Percentiles rank a stretch among this genome's conserved stretches.
These are phyloP conservation scores for Botrytis galanthina DNA, from an alignment of 2,329 filamentous ascomycete genomes.

Conservation along the genomic window DNA sequence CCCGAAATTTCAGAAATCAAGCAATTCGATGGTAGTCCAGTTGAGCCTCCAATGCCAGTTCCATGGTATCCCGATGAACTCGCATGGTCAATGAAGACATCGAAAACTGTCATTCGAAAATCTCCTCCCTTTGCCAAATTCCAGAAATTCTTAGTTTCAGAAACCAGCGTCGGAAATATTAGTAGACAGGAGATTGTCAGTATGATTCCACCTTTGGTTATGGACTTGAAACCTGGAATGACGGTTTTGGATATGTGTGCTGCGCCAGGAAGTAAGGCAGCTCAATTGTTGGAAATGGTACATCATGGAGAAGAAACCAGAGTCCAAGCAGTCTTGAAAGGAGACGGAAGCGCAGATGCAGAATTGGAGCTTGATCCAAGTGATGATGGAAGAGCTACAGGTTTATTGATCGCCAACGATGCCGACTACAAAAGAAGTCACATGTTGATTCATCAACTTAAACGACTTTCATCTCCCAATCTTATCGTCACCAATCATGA, in stretches of 20 bases:
- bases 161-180: slow-evolving; percentile 96
- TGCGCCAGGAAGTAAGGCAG: slow-evolving; percentile 94
- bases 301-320: slow-evolving; percentile 89
- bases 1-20: slow-evolving; percentile 84
- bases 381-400: slow-evolving; percentile 85
- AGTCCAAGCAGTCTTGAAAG: slow-evolving; percentile 64
- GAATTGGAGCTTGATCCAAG: slow-evolving; percentile 55
- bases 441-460: slow-evolving; percentile 97
- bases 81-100: slow-evolving; percentile 97
- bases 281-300: slow-evolving; percentile 91
- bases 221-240: slow-evolving; percentile 90
- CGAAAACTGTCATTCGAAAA: slow-evolving; percentile 91
- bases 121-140: slow-evolving; percentile 93
- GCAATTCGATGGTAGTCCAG: slow-evolving; percentile 74
- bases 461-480: slow-evolving; percentile 94
- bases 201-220: slow-evolving; percentile 95
- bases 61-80: slow-evolving; percentile 93
- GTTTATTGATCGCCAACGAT: slow-evolving; percentile 92
- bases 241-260: slow-evolving; percentile 94
- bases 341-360: slow-evolving; percentile 41
- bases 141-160: slow-evolving; percentile 95
- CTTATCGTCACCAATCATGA: slow-evolving; percentile 97
- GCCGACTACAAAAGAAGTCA: slow-evolving; percentile 95
- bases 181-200: slow-evolving; percentile 96
- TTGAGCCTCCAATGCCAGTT: slow-evolving; percentile 78